These are phyloP conservation scores for Tolypocladium paradoxum DNA, from an alignment of 2,329 filamentous ascomycete genomes.

Conservation along the genomic window DNA sequence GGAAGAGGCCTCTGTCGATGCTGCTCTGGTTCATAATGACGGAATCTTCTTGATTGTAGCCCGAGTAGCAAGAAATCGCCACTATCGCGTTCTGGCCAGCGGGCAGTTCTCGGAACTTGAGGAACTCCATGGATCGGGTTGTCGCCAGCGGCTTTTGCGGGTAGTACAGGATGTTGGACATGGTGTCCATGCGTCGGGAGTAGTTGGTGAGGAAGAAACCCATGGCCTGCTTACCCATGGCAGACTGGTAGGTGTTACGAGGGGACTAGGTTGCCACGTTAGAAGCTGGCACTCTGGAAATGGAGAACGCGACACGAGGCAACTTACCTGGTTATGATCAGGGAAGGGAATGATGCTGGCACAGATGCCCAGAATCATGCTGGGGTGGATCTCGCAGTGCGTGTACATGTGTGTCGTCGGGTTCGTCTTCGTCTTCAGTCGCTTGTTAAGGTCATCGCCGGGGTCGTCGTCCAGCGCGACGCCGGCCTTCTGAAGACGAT, in stretches of 20 bases:
- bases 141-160: conserved; percentile 95
- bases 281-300: not conserved
- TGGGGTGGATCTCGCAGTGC: conserved; percentile 97
- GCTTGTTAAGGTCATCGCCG: conserved; percentile 62
- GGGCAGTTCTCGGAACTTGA: conserved; percentile 94
- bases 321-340: conserved; percentile 79
- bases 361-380: conserved; percentile 97
- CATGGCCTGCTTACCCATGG: conserved; percentile 99
- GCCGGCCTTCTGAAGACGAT: conserved; percentile 58
- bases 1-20: conserved; percentile 93
- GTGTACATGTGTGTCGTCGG: conserved; percentile 86
- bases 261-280: conserved; percentile 55
- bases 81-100: conserved; percentile 98
- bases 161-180: conserved; percentile 98
- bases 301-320: not conserved
- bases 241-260: conserved; percentile 97
- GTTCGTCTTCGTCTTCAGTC: conserved; percentile 81
- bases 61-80: conserved; percentile 92
- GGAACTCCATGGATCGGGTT: conserved; percentile 94
- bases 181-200: conserved; percentile 94
- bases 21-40: conserved; percentile 99
- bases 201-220: conserved; percentile 98
- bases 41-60: conserved; percentile 99
- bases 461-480: conserved; percentile 51
- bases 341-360: conserved; percentile 99